phyloP scores from a whole-genome alignment of 495 filamentous ascomycete species.

The Trichocladium uniseriatum region DNA sequence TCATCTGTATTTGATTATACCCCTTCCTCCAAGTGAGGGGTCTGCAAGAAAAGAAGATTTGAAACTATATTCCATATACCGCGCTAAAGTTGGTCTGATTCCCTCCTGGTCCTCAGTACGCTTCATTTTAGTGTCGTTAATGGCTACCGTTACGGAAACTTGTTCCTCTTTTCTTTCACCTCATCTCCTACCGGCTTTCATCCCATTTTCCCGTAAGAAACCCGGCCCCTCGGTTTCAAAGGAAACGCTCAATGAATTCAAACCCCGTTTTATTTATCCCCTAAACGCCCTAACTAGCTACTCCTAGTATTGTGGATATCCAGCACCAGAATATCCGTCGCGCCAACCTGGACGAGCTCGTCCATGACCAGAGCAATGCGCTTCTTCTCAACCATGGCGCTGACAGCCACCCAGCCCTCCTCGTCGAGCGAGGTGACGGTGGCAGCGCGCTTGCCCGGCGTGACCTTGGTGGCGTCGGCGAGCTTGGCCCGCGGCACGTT shows the following conservation, averaged over 20 bases:
- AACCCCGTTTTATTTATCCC: background rate
- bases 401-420: conserved; percentile 86
- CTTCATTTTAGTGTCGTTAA: no score
- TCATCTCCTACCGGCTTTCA: no score
- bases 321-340: conserved; percentile 78
- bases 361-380: conserved; percentile 86
- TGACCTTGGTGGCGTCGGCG: conserved; percentile 60
- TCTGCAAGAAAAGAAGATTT: background rate
- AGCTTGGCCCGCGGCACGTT: conserved; percentile 70
- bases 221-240: no score
- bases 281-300: conserved; percentile 6
- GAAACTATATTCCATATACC: background rate
- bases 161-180: no score
- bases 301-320: conserved; percentile 76
- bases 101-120: no score
- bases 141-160: no score
- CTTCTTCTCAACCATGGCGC: conserved; percentile 89
- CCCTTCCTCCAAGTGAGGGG: no score
- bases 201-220: no score
- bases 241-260: no score
- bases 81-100: no score
- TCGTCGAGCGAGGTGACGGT: conserved; percentile 82
- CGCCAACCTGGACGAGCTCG: conserved; percentile 66
- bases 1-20: background rate
- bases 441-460: conserved; percentile 89